A percentile compares a stretch with the other conserved stretches of the same genome.
phyloP scores from a whole-genome alignment of 164 flowering plant genomes.

The Stephania japonica region DNA sequence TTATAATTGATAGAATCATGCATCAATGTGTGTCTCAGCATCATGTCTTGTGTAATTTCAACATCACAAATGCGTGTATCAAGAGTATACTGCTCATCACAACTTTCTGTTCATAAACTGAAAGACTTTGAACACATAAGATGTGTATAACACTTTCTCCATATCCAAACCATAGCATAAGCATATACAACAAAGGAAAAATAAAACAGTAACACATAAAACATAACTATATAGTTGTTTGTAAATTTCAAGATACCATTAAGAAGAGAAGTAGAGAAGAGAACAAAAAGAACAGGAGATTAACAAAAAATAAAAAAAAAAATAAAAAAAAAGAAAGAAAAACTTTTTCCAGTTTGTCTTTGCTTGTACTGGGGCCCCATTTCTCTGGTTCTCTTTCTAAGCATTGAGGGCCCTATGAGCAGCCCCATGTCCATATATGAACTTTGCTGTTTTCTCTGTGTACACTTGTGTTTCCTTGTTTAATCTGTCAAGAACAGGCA shows the following conservation, averaged over 20 bases:
- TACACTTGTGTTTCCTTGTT: slow-evolving; percentile 82
- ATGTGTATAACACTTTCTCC: not conserved
- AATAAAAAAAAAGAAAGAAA: not conserved
- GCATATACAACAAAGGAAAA: not conserved
- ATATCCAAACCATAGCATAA: slow-evolving; percentile 1
- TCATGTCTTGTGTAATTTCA: too few species aligned
- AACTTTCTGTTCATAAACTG: too few species aligned
- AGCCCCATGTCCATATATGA: slow-evolving; percentile 75
- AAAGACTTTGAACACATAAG: not conserved
- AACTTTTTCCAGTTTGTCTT: not conserved
- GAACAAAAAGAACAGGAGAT: not conserved
- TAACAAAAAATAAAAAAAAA: not conserved
- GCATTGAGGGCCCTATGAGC: slow-evolving; percentile 30
- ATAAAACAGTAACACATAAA: not conserved
- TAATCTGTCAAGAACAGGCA: slow-evolving; percentile 33
- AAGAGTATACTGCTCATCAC: too few species aligned
- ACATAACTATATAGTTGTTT: not conserved
- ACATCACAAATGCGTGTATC: too few species aligned
- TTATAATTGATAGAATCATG: too few species aligned
- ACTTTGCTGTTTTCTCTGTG: slow-evolving; percentile 80
- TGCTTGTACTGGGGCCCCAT: slow-evolving; percentile 13
- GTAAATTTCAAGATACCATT: not conserved
- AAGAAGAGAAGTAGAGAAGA: not conserved
- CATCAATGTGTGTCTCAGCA: too few species aligned
- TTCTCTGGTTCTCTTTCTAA: slow-evolving; percentile 4